A percentile compares a stretch with the other conserved stretches of the same genome.
phyloP scores from a whole-genome alignment of 1,139 yeast genomes.

The Hemisphaericaspora lyxosophila region DNA sequence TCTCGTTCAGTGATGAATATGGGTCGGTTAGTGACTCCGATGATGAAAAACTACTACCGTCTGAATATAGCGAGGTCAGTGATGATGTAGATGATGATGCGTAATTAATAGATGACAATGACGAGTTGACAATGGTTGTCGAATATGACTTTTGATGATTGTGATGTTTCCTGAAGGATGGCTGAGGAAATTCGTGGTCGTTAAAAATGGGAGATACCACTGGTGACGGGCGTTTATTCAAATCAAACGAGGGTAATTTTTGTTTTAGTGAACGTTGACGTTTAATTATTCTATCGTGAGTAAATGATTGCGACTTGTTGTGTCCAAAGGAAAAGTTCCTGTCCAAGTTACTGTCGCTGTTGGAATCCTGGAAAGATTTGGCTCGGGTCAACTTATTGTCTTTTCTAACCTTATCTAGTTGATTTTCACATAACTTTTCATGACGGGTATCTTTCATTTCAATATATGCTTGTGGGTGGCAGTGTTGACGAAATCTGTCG shows the following conservation, averaged over 20 bases:
- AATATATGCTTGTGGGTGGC: slow-evolving; percentile 76
- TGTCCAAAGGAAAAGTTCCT: slow-evolving; percentile 16
- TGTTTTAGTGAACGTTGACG: slow-evolving; percentile 31
- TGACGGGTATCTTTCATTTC: slow-evolving; percentile 83
- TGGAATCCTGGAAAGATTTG: slow-evolving; percentile 21
- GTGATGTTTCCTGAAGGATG: slow-evolving; percentile 25
- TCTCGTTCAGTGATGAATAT: slow-evolving; percentile 14
- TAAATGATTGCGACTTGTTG: slow-evolving; percentile 30
- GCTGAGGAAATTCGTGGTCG: slow-evolving; percentile 25
- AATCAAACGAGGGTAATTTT: slow-evolving; percentile 19
- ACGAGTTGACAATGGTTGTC: slow-evolving; percentile 16
- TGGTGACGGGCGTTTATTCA: slow-evolving; percentile 6
- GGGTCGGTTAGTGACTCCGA: slow-evolving; percentile 29
- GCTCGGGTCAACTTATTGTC: slow-evolving; percentile 49
- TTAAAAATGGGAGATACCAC: slow-evolving; percentile 7
- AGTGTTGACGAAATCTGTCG: slow-evolving; percentile 50
- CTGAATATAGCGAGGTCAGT: slow-evolving; percentile 15
- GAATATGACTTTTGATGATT: slow-evolving; percentile 24
- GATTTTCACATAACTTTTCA: slow-evolving; percentile 65
- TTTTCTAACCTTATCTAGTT: slow-evolving; percentile 66
- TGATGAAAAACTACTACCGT: slow-evolving; percentile 23
- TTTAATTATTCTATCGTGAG: slow-evolving; percentile 39
- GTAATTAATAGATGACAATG: slow-evolving; percentile 22
- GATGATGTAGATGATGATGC: slow-evolving; percentile 13
- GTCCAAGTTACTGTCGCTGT: slow-evolving; percentile 19